Conservation (phyloP, 345 rosid genomes). For the Aethionema arabicum region DNA sequence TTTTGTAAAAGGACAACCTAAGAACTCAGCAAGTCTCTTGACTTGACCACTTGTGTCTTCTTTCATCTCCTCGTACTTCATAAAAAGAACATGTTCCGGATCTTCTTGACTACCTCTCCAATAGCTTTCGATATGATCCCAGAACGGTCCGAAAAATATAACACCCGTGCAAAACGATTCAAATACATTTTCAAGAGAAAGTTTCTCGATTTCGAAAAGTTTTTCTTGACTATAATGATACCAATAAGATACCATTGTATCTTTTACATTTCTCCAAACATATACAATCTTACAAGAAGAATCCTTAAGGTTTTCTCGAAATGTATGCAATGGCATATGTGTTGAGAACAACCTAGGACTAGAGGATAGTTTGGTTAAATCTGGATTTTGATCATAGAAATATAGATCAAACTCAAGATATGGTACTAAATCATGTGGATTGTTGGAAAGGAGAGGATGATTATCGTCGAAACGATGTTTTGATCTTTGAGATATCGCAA, state of each 20-base stretch:
- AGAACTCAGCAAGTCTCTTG: slow-evolving; percentile 36
- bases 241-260: slow-evolving; percentile 50
- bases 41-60: slow-evolving; percentile 25
- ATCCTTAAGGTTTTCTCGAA: slow-evolving; percentile 33
- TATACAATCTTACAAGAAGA: slow-evolving; percentile 53
- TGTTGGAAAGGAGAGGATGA: slow-evolving; percentile 43
- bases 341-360: slow-evolving; percentile 47
- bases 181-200: slow-evolving; percentile 35
- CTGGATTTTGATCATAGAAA: slow-evolving; percentile 20
- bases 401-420: slow-evolving; percentile 34
- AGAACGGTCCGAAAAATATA: slow-evolving; percentile 41
- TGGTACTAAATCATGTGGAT: slow-evolving; percentile 50
- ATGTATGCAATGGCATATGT: slow-evolving; percentile 41
- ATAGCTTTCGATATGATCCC: slow-evolving; percentile 48
- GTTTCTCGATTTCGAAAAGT: not conserved
- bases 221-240: slow-evolving; percentile 41
- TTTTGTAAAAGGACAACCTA: slow-evolving; percentile 38
- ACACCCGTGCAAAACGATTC: slow-evolving; percentile 44
- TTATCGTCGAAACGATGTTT: slow-evolving; percentile 13
- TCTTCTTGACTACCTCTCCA: slow-evolving; percentile 44
- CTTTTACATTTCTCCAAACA: slow-evolving; percentile 50
- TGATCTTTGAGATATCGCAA: slow-evolving; percentile 39
- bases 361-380: slow-evolving; percentile 21
- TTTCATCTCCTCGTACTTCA: slow-evolving; percentile 45
- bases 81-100: slow-evolving; percentile 35